Evolutionary conservation across 2,329 filamentous ascomycete genomes (phyloP), one percentile per base, ranked within the genome.

Genomic region (Hymenoscyphus albidus): DNA sequence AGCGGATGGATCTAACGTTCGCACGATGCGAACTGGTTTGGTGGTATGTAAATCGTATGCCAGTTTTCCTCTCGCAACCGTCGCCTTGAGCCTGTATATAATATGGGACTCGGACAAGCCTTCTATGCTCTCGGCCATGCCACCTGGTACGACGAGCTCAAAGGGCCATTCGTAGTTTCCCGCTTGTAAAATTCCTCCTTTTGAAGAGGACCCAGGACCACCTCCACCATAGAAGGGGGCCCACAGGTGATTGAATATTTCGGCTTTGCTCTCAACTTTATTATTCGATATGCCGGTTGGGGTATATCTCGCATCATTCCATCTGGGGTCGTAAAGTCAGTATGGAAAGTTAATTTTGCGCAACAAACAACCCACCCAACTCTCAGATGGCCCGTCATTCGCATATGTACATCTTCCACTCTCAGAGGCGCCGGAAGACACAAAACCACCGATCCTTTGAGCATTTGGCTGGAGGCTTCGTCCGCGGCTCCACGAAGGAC

Each of bases 1-100:
- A 12, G 90, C 89, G 60, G 88, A 88, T 12, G 90, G 84, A 66
- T 92, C 89, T 58, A 93, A 80, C 0, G 91, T 94, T 64, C 91
- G 85, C 64, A 94, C 90, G 64, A 94, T 86, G 63, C 91, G 86
- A 63, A 95, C 78, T 62, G 90, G 88, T 76, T 94, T 94, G 75
- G 89, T 89, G 40, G 91, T 85, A 70, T 91, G 87, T 60, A 96
- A 81, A 75, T 97, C 93, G 80, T 96, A 94, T 73, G 90, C 88
- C 72, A 97, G 88, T 80, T 95, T 96, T 67, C 93, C 91, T 65
- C 93, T 82, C 57, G 89, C 90, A 60, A 98, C 88, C 61, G 92
- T 93, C 1, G 94, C 95, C 78, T 96, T 96, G 73, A 99, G 82
- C 70, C 90, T 88, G 78, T 98, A 99, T 58, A 92, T 90, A 66